phyloP scores from a whole-genome alignment of 495 filamentous ascomycete species.

The Beverwykella pulmonaria region DNA sequence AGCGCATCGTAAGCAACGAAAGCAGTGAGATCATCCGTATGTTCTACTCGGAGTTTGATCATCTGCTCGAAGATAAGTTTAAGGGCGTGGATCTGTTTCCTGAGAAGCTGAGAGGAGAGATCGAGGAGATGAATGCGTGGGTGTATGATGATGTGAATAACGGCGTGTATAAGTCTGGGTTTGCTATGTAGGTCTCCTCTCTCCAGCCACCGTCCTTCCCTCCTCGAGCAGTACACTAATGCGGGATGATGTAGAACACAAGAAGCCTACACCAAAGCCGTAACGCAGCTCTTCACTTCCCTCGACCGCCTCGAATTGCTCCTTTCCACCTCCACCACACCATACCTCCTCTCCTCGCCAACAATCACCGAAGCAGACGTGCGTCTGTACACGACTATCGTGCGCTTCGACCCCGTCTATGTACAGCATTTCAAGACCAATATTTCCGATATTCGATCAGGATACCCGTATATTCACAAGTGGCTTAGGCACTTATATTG shows the following conservation, averaged over 20 bases:
- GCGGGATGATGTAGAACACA: slow-evolving; percentile 53
- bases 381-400: slow-evolving; percentile 77
- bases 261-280: slow-evolving; percentile 73
- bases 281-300: slow-evolving; percentile 67
- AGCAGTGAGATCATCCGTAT: slow-evolving; percentile 82
- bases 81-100: slow-evolving; percentile 69
- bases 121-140: slow-evolving; percentile 80
- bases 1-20: slow-evolving; percentile 82
- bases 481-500: slow-evolving; percentile 73
- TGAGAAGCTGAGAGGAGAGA: slow-evolving; percentile 57
- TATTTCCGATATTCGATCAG: slow-evolving; percentile 75
- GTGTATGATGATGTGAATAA: slow-evolving; percentile 85
- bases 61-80: slow-evolving; percentile 62
- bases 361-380: slow-evolving; percentile 80
- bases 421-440: slow-evolving; percentile 97
- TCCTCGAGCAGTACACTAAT: slow-evolving; percentile 38
- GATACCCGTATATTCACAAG: slow-evolving; percentile 68
- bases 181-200: slow-evolving; percentile 56
- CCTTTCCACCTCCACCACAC: slow-evolving; percentile 57
- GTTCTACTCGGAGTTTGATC: slow-evolving; percentile 75
- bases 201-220: slow-evolving; percentile 41
- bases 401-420: slow-evolving; percentile 86
- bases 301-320: slow-evolving; percentile 73
- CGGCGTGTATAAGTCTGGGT: slow-evolving; percentile 79
- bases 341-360: slow-evolving; percentile 68